phyloP scores from a whole-genome alignment of 345 rosid genomes.

The Acer saccharum region DNA sequence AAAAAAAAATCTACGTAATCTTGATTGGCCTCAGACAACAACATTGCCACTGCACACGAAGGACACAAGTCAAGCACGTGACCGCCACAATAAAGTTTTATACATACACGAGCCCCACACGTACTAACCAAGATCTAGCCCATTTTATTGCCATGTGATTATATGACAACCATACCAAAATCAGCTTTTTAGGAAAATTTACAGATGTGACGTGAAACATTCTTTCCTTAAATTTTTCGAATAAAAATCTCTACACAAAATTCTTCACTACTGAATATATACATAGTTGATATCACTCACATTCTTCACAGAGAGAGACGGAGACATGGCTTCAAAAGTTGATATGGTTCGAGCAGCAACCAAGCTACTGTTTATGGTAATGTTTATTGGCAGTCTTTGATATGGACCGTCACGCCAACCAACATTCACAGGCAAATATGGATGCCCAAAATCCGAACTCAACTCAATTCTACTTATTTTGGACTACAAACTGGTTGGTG shows the following conservation, averaged over 20 bases:
- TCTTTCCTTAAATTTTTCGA: slow-evolving; percentile 13
- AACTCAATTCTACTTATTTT: slow-evolving; percentile 46
- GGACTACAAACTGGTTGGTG: slow-evolving; percentile 54
- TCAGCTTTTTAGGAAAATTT: too few species aligned
- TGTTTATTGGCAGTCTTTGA: slow-evolving; percentile 53
- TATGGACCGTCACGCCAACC: slow-evolving; percentile 77
- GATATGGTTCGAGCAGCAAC: slow-evolving; percentile 30
- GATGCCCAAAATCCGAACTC: slow-evolving; percentile 39
- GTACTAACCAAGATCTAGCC: background rate
- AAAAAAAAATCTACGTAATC: too few species aligned
- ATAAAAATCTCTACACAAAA: background rate
- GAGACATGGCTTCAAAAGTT: slow-evolving; percentile 13
- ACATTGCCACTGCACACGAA: background rate
- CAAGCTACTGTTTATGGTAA: slow-evolving; percentile 35
- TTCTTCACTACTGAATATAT: background rate
- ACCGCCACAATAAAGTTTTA: background rate
- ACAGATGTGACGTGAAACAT: slow-evolving; percentile 18
- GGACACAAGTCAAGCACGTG: background rate
- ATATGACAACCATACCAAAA: too few species aligned
- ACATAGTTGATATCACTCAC: background rate
- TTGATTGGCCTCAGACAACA: background rate
- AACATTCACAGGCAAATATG: slow-evolving; percentile 43
- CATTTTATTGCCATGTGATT: background rate
- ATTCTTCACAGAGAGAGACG: background rate
- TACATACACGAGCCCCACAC: slow-evolving; percentile 5